A percentile compares a stretch with the other conserved stretches of the same genome.
phyloP scores from a whole-genome alignment of 148 eudicot species.

The Nepenthes gracilis region DNA sequence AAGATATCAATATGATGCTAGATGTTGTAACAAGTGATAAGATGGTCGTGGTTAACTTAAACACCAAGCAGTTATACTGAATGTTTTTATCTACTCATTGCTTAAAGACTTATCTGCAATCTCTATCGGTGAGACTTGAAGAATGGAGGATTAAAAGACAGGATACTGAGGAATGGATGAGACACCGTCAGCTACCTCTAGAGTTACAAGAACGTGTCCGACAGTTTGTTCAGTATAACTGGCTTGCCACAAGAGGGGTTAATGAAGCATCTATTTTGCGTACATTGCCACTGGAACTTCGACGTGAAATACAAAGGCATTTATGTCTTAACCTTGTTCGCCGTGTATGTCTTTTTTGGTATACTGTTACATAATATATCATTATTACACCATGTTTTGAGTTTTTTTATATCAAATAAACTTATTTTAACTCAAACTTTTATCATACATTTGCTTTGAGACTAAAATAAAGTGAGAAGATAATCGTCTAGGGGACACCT shows the following conservation, averaged over 20 bases:
- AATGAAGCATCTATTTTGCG: constrained; percentile 60
- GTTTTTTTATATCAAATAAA: too few relatives aligned
- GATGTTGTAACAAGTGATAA: too few relatives aligned
- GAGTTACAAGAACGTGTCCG: constrained; percentile 74
- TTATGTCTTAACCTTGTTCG: constrained; percentile 81
- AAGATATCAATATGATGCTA: too few relatives aligned
- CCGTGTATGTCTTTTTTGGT: constrained; percentile 49
- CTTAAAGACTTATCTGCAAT: constrained; percentile 60
- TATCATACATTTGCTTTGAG: too few relatives aligned
- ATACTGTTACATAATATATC: neutral
- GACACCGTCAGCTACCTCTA: constrained; percentile 68
- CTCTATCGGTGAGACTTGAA: constrained; percentile 68
- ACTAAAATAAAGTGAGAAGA: too few relatives aligned
- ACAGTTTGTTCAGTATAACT: constrained; percentile 59
- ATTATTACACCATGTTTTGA: neutral
- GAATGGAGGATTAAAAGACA: constrained; percentile 77
- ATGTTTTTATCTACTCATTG: neutral
- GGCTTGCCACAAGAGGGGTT: constrained; percentile 88
- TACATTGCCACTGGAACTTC: constrained; percentile 71
- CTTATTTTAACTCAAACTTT: too few relatives aligned
- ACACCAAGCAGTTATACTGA: constrained; percentile 1
- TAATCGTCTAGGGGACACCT: neutral
- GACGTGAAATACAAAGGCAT: constrained; percentile 79
- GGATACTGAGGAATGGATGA: constrained; percentile 97
- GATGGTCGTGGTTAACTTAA: neutral